Evolutionary conservation across 345 rosid species (phyloP).

Genomic region (Brassica carinata): DNA sequence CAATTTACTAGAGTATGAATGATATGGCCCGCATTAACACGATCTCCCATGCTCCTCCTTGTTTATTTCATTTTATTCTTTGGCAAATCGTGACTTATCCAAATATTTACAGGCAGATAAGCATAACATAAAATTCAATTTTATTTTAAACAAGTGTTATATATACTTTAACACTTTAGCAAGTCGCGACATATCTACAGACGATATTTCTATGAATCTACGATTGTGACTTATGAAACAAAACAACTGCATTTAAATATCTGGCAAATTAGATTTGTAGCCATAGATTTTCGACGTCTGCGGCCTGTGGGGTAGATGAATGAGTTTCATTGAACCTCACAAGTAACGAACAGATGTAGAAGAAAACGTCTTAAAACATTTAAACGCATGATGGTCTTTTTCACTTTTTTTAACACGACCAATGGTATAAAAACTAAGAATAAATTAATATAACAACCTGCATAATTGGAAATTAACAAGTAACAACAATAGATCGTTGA

Average conservation of each 20-base stretch:
- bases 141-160: neutral
- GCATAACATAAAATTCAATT: neutral
- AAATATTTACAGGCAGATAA: slow-evolving; percentile 4
- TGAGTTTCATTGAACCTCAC: neutral
- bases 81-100: slow-evolving; percentile 33
- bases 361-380: neutral
- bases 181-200: neutral
- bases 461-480: slow-evolving; percentile 10
- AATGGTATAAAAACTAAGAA: neutral
- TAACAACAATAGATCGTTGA: neutral
- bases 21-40: slow-evolving; percentile 23
- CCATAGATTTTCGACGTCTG: neutral
- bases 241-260: neutral
- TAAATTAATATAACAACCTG: slow-evolving; percentile 4
- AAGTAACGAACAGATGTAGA: neutral
- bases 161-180: neutral
- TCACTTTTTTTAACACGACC: neutral
- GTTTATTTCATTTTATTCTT: neutral
- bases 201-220: neutral
- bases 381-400: neutral
- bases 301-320: neutral
- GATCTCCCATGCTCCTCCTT: slow-evolving; percentile 12
- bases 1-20: neutral
- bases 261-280: neutral
- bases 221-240: slow-evolving; percentile 18